Conservation (phyloP, 1,284 basidiomycete genomes). For the Ganoderma boninense region DNA sequence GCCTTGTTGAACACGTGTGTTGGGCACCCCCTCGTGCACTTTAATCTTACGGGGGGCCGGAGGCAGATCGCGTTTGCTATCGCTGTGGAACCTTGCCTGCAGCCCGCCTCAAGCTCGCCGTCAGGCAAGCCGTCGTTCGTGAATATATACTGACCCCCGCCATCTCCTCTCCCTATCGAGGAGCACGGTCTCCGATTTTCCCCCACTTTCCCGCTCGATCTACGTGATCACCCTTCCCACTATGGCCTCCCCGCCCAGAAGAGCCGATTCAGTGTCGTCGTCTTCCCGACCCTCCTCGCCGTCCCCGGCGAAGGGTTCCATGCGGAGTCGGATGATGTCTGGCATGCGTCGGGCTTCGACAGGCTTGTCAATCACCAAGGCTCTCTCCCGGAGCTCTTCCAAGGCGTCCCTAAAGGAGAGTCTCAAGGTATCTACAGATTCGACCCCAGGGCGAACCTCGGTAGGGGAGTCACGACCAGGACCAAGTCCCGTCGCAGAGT, state of each 20-base stretch:
- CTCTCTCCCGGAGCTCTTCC: constrained; percentile 39
- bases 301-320: constrained; percentile 36
- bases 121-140: constrained; percentile 35
- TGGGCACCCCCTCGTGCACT: constrained; percentile 25
- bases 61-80: constrained; percentile 35
- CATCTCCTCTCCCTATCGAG: constrained; percentile 28
- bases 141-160: constrained; percentile 37
- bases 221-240: constrained; percentile 18
- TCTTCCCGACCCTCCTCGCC: constrained; percentile 30
- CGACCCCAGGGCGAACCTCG: constrained; percentile 28
- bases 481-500: constrained; percentile 39
- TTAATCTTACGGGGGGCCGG: constrained; percentile 22
- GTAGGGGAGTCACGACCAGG: constrained; percentile 21
- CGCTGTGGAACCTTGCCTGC: constrained; percentile 31
- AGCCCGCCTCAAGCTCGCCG: constrained; percentile 41
- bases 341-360: constrained; percentile 61
- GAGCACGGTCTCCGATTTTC: constrained; percentile 27
- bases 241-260: constrained; percentile 34
- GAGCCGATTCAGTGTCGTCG: constrained; percentile 25
- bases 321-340: constrained; percentile 48
- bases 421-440: constrained; percentile 8
- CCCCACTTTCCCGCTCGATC: constrained; percentile 19
- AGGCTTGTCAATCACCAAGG: constrained; percentile 48
- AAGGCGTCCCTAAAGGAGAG: constrained; percentile 40
- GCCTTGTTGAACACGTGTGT: constrained; percentile 37